Base-by-base conservation (phyloP, 768 basidiomycete species). In the Collybia sordida region DNA sequence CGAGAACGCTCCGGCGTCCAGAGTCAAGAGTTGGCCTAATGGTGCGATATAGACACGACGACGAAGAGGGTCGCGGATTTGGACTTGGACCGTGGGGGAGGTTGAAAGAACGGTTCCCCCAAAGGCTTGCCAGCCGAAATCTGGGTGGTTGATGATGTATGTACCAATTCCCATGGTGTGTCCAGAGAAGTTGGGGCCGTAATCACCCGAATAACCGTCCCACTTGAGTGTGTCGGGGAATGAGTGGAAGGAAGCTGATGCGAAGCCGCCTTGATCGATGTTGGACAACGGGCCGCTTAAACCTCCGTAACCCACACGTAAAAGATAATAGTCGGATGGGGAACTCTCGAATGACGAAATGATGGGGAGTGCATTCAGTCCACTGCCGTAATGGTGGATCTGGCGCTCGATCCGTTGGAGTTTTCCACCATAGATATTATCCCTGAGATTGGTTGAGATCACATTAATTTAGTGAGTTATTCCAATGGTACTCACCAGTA, bases 121-220 rank as follows among this genome's bases (percentile, higher is more conserved):
- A 55, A 81, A 80, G 7, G 79, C 79, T 60, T 81, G 79, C 80
- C 80, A 81, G n/a, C 80, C 81, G 57, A 81, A 81, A 54, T 74
- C 72, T 17, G 79, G 78, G 48, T 81, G 79, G 50, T 80, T 68
- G 52, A 81, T 62, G 57, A 82, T 67, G 43, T 66, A 73, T 0
- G 74, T 73, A 41, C 72, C 73, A 50, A 73, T 75, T 23, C 77
- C 76, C 70, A 81, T 74, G 4, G 74, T 56, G 58, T 78, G 77
- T 9, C 80, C 79, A 43, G 78, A 78, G 59, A 81, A 80, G 62
- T 80, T 80, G 6, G 81, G 81, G 40, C 81, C 81, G 55, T 81
- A 82, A 57, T 82, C 81, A 42, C 80, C 80, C 1, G 79, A 80
- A 58, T 81, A 81, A 2, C 63, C 81, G 53, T 82, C 80, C 78